Evolutionary conservation across 805 yeast genomes (phyloP), one percentile per base, ranked within the genome.

Genomic region (Sugiyamaella chiloensis): DNA sequence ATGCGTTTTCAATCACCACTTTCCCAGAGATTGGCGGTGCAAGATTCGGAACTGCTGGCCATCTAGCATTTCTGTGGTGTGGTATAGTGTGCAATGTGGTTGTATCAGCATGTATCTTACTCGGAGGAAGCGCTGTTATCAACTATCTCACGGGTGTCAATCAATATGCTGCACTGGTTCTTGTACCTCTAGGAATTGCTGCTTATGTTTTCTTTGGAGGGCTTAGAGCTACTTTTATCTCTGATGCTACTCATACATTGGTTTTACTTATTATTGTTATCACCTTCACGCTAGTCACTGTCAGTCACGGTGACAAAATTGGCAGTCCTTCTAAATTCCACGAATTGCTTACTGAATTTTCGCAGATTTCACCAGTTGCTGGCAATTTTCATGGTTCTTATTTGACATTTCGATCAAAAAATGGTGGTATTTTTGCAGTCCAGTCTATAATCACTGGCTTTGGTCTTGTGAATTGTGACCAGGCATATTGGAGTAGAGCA

Each of bases 1-100:
- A 81, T 52, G 96, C 96, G 9, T 96, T 96, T 3, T 83, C 80
- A 39, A 91, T 93, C 1, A 96, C 89, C 68, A 88, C 96, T 1
- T 89, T 85, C 65, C 72, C 87, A 55, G 97, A 90, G 67, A 84
- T 89, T 46, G 77, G 89, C 54, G 79, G 76, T 55, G 83, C 80
- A 0, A 74, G 97, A 53, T 89, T 86, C 60, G 96, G 96, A 17
- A 68, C 73, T 12, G 56, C 67, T 19, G 83, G 89, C 4, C 96
- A 90, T 62, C 72, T 62, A 6, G 57, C 64, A 4, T 65, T 48
- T 44, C 71, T 85, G 61, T 82, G 83, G 64, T 88, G 85, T 70
- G 96, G 93, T 1, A 68, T 87, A 46, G 89, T 89, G 4, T 86
- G 96, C 26, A 89, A 90, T 63, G 79, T 89, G 51, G 72, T 90